Evolutionary conservation across 2,329 filamentous ascomycete genomes (phyloP), one percentile per base, ranked within the genome.

Genomic region (Penicillium decumbens): DNA sequence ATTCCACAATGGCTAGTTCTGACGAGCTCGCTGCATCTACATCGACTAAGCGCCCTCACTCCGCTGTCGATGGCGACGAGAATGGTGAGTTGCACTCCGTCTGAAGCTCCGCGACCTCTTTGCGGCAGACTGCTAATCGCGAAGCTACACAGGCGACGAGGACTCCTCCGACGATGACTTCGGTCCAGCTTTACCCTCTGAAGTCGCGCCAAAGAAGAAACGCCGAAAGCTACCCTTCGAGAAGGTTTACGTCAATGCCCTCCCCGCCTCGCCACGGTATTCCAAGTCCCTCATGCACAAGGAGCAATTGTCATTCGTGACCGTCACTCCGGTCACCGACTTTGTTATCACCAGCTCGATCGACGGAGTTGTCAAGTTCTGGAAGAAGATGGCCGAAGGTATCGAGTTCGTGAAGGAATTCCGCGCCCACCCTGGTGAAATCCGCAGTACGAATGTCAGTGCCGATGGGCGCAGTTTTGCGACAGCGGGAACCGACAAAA

Each of bases 371-470:
- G 92, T 97, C 60, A 98, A 98, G 71, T 98, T 98, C 70, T 98
- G 93, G 93, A 98, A 98, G 75, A 98, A 98, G 75, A 81, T 88
- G 56, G 85, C 83, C 1, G 84, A 88, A 29, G 89, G 89, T 0
- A 88, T 98, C 50, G 95, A 98, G 73, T 98, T 98, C 65, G 92
- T 97, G 45, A 98, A 98, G 73, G 91, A 98, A 73, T 98, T 95
- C 75, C 86, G 85, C 65, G 91, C 93, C 6, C 95, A 98, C 72
- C 79, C 81, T 49, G 88, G 89, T 44, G 89, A 95, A 65, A 89
- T 97, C 65, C 83, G 78, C 53, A 87, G 86, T 25, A 88, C 93
- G 39, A 93, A 85, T 32, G 85, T 88, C 55, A 97, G 92, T 71
- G 81, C 84, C 35, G 93, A 98, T 70, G 93, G 93, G 0, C 81